Base-by-base conservation (phyloP, 805 yeast species). In the Pichia scutulata region DNA sequence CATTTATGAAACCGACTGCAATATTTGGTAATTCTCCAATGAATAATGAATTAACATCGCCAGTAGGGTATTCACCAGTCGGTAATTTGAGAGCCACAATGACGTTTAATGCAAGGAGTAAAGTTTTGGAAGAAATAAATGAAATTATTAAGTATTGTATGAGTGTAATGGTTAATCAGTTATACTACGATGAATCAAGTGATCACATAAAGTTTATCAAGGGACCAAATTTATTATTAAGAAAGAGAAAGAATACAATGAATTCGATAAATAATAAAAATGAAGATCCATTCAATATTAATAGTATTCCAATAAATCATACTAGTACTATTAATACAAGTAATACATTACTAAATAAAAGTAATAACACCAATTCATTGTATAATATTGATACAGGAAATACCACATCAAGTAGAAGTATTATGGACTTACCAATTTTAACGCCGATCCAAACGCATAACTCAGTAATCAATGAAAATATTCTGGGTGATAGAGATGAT, bases 91-190 rank as follows among this genome's bases (percentile, higher is more conserved):
- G 46, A 24, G 28, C 50, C 7, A 36, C 30, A 6, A 33, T 33
- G 37, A n/a, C 45, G 16, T 55, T 23, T 40, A 48, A 6, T 36
- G 54, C 70, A 5, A 58, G 69, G 0, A 65, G 72, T 4, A 66
- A 70, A 4, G 57, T 79, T n/a, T 47, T 73, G 16, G 68, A 67
- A 24, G 81, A 77, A 43, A 57, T 80, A 1, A 64, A 69, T 41
- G 79, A 75, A 22, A 67, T 78, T 33, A 57, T 80, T 21, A 66
- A 65, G 41, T 55, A 60, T 16, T 79, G 81, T 1, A 65, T 81
- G 62, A 53, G 55, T 22, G 51, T 57, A 0, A 52, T 58, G 50
- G 49, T 60, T 28, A 59, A 54, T 16, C 63, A 57, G 41, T 41
- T 54, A 39, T 61, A 59, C 48, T 56, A 62, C 45, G 69, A 68